Base-by-base conservation (phyloP, 148 eudicot species). In the Nepenthes gracilis region DNA sequence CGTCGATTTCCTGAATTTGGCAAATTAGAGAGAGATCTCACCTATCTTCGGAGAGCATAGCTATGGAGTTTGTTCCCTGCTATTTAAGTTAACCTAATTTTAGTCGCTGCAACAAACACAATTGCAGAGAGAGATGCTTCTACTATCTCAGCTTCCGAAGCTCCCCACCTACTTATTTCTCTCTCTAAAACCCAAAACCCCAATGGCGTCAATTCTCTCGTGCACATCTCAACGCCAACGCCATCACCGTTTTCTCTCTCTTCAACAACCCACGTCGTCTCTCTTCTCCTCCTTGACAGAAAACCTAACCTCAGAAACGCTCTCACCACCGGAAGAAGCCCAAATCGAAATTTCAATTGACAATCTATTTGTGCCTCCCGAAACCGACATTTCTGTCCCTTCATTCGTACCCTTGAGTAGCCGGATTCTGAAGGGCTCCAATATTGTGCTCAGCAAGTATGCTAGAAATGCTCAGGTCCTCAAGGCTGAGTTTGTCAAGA, bases 401-500 rank as follows among this genome's bases (percentile, higher is more conserved):
- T 47, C 58, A 14, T 52, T 61, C 10, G 23, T 55, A 54, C 59
- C 72, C 2, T 55, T 66, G 43, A 69, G 74, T 54, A 75, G 82
- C 4, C 79, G 99, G 64, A 73, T 94, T 5, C 64, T 94, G 54
- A 94, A 81, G 64, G 99, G 99, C 59, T 94, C 99, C 4, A 94
- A 89, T 32, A 94, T 89, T 58, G 97, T 94, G 72, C 67, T 94
- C 11, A 86, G 99, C n/a, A 86, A 86, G 73, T 94, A 89, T 63
- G 99, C 95, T 6, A 70, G 72, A 23, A 78, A 78, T 69, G 80
- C 85, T 14, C 87, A 86, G 47, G 81, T 94, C 2, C 63, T 55
- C n/a, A 75, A 75, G 48, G 92, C 97, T 52, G 99, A 94, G 76
- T 94, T 82, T 67, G 82, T 94, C 12, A 94, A 94, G 77, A 94